A percentile compares a stretch with the other conserved stretches of the same genome.
Evolutionary conservation across 768 basidiomycete genomes (phyloP).

Genomic region (Russula earlei): DNA sequence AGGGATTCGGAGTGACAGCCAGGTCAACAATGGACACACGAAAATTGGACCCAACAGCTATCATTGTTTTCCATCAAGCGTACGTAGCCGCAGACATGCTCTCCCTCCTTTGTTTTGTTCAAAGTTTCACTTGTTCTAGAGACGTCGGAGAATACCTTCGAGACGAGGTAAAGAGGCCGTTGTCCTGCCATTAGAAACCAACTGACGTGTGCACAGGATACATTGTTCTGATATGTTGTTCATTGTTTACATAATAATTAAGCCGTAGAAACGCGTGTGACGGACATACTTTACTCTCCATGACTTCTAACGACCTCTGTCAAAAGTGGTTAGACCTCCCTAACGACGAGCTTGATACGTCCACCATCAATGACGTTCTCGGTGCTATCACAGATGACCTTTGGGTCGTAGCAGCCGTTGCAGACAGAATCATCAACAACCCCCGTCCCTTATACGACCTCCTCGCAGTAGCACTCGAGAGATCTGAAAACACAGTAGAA

Average conservation of each 20-base stretch:
- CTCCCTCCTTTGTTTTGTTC: background rate
- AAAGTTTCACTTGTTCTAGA: slow-evolving; percentile 31
- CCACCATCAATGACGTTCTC: slow-evolving; percentile 40
- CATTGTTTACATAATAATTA: too few species aligned
- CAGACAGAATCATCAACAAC: slow-evolving; percentile 57
- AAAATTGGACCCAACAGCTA: slow-evolving; percentile 94
- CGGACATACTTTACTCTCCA: too few species aligned
- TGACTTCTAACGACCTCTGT: slow-evolving; percentile 22
- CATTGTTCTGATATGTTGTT: slow-evolving; percentile 50
- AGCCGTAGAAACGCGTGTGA: too few species aligned
- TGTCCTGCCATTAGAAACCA: too few species aligned
- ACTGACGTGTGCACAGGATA: slow-evolving; percentile 42
- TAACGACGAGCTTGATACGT: slow-evolving; percentile 49
- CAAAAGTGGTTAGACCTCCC: slow-evolving; percentile 46
- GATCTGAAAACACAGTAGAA: slow-evolving; percentile 43
- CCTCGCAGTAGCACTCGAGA: slow-evolving; percentile 52
- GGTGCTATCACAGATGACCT: slow-evolving; percentile 50
- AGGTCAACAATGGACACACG: slow-evolving; percentile 92
- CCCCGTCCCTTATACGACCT: slow-evolving; percentile 45
- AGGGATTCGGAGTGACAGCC: slow-evolving; percentile 98
- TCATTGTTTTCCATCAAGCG: slow-evolving; percentile 99
- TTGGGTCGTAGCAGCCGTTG: slow-evolving; percentile 70
- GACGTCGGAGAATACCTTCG: slow-evolving; percentile 98
- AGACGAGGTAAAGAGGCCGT: slow-evolving; percentile 59
- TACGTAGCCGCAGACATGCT: slow-evolving; percentile 30